A percentile compares a stretch with the other conserved stretches of the same genome.
These are phyloP conservation scores for Fagopyrum tataricum DNA, from an alignment of 148 eudicot species.

Conservation along the genomic window DNA sequence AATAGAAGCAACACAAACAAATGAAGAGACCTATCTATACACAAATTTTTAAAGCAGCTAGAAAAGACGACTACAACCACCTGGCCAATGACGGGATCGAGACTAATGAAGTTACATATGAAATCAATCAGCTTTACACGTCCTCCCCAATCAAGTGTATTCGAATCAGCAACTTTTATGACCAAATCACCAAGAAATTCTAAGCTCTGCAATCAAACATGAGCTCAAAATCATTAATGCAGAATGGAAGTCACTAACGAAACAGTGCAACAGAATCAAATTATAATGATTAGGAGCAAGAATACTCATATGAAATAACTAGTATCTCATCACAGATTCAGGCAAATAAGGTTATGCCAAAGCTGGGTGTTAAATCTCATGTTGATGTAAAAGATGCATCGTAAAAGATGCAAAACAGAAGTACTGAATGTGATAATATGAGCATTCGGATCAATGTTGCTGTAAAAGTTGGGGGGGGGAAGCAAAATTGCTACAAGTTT, in stretches of 20 bases:
- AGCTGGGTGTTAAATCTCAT: neutral
- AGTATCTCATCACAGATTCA: neutral
- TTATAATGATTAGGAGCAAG: neutral
- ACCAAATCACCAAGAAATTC: slow-evolving; percentile 58
- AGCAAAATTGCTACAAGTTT: neutral
- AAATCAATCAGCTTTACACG: slow-evolving; percentile 73
- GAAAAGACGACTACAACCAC: slow-evolving; percentile 28
- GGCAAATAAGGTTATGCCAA: neutral
- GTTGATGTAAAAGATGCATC: neutral
- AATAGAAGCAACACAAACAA: neutral
- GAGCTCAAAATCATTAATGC: neutral
- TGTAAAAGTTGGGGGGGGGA: neutral
- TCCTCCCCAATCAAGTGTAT: slow-evolving; percentile 67
- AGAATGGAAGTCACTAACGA: neutral
- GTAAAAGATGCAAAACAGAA: neutral
- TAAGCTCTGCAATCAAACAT: slow-evolving; percentile 48
- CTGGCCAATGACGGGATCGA: slow-evolving; percentile 76
- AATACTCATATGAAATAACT: neutral
- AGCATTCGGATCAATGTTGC: neutral
- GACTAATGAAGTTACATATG: slow-evolving; percentile 60
- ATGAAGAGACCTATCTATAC: neutral
- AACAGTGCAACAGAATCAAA: neutral
- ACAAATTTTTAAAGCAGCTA: neutral
- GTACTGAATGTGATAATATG: neutral
- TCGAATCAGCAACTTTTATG: slow-evolving; percentile 49